A percentile compares a stretch with the other conserved stretches of the same genome.
Conservation (phyloP, 1,284 basidiomycete species). For the Erythrobasidium hasegawianum region DNA sequence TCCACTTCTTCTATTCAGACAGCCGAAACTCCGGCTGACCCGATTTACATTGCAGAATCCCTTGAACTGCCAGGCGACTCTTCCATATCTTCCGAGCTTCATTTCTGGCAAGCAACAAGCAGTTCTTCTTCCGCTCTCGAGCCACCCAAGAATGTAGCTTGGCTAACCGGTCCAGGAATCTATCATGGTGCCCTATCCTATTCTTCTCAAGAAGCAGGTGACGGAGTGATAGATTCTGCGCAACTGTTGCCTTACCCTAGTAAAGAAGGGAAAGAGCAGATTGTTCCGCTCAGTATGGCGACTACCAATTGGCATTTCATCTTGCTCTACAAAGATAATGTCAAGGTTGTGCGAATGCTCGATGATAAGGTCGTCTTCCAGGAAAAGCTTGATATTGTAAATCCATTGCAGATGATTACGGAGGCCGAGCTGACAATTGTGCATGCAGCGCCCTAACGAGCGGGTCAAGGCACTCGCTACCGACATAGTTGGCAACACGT, state of each 20-base stretch:
- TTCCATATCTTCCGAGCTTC: constrained; percentile 64
- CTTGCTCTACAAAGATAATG: constrained; percentile 73
- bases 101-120: constrained; percentile 59
- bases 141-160: constrained; percentile 66
- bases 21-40: too few relatives aligned
- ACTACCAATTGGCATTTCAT: constrained; percentile 92
- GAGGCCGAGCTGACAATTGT: background rate
- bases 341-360: constrained; percentile 73
- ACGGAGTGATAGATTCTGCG: constrained; percentile 73
- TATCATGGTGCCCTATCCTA: constrained; percentile 61
- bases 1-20: constrained; percentile 37
- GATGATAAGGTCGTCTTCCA: constrained; percentile 81
- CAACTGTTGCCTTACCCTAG: constrained; percentile 49
- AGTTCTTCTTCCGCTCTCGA: constrained; percentile 11
- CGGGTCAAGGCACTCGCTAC: constrained; percentile 66
- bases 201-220: constrained; percentile 52
- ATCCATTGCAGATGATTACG: constrained; percentile 44
- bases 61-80: constrained; percentile 76
- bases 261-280: constrained; percentile 37
- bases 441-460: constrained; percentile 55
- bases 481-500: constrained; percentile 82
- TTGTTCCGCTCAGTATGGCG: constrained; percentile 67
- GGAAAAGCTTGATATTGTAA: constrained; percentile 72
- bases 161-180: constrained; percentile 84
- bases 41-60: constrained; percentile 59